Evolutionary conservation across 2,329 filamentous ascomycete genomes (phyloP), one percentile per base, ranked within the genome.

Genomic region (Fusarium beomiforme): DNA sequence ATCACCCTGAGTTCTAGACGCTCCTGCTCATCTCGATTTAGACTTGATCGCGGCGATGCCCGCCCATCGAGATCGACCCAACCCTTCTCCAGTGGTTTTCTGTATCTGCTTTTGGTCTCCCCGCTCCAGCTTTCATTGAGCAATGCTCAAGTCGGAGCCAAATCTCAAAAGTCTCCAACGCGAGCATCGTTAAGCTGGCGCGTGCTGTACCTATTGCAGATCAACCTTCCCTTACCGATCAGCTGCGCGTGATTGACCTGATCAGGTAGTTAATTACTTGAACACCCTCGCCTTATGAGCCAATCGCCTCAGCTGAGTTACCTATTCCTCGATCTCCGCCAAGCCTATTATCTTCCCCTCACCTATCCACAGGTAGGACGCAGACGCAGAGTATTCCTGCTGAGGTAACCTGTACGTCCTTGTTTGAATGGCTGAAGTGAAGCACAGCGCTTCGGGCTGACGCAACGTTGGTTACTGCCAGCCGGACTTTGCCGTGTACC

Each of bases 231-330:
- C 62, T 67, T 41, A 21, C 62, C 43, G 29, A 36, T 50, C 33
- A 50, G 51, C 55, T 46, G 37, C 29, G 23, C 44, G 41, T 44
- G 24, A 57, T 64, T 42, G 39, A 31, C 42, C 53, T 44, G 58
- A 55, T 53, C 47, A 43, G 57, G 33, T 26, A 53, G 29, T 42
- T 39, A n/a, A 19, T 60, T 24, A 43, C 46, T n/a, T 24, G 31
- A 29, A 36, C 34, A 41, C 56, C 59, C 70, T 66, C 64, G 24
- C 50, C 43, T 60, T 53, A 50, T 67, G 23, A 67, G 72, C 67
- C 73, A 75, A 75, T 73, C 58, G 63, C 39, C 56, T 57, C 66
- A 64, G 34, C 37, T 57, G 64, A 50, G 33, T 55, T 54, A 34
- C 54, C 55, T 57, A 47, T 61, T 58, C 60, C 61, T 36, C 46